phyloP scores from a whole-genome alignment of 1,284 basidiomycete species.

The Cerrena zonata region DNA sequence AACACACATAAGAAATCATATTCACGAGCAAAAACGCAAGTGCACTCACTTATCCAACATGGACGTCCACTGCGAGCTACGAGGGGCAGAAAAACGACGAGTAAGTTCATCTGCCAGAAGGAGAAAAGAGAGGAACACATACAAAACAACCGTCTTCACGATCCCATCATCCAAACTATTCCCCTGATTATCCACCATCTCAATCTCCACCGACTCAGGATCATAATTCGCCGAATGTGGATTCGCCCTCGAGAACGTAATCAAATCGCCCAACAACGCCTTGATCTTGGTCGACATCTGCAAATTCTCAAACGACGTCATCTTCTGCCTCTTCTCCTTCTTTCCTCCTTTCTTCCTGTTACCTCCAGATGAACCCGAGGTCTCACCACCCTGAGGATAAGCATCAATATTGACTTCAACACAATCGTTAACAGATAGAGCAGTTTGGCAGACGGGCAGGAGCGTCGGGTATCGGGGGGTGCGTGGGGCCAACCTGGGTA shows the following conservation, averaged over 20 bases:
- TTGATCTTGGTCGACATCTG: constrained; percentile 83
- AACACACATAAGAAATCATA: constrained; percentile 5
- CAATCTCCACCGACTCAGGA: constrained; percentile 59
- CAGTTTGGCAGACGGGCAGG: constrained; percentile 71
- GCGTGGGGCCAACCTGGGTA: constrained; percentile 78
- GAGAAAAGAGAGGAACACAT: constrained; percentile 30
- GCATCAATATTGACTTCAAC: constrained; percentile 66
- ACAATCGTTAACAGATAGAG: constrained; percentile 60
- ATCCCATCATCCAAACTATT: constrained; percentile 62
- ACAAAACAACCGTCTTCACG: constrained; percentile 90
- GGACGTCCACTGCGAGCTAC: constrained; percentile 85
- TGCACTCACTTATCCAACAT: constrained; percentile 83
- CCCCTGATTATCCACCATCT: constrained; percentile 71
- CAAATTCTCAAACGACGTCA: constrained; percentile 46
- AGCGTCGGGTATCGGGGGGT: constrained; percentile 47
- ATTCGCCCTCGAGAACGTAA: constrained; percentile 72
- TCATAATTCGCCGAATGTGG: constrained; percentile 84
- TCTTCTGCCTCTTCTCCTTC: constrained; percentile 66
- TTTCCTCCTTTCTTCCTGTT: constrained; percentile 66
- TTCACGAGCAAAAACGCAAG: constrained; percentile 12
- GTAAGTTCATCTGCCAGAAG: constrained; percentile 52
- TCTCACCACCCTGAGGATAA: constrained; percentile 33
- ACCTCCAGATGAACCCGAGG: too few species aligned
- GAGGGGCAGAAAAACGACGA: constrained; percentile 6
- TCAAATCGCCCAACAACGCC: constrained; percentile 69